Conservation (phyloP, 2,329 filamentous ascomycete genomes). For the Alternaria incomplexa region DNA sequence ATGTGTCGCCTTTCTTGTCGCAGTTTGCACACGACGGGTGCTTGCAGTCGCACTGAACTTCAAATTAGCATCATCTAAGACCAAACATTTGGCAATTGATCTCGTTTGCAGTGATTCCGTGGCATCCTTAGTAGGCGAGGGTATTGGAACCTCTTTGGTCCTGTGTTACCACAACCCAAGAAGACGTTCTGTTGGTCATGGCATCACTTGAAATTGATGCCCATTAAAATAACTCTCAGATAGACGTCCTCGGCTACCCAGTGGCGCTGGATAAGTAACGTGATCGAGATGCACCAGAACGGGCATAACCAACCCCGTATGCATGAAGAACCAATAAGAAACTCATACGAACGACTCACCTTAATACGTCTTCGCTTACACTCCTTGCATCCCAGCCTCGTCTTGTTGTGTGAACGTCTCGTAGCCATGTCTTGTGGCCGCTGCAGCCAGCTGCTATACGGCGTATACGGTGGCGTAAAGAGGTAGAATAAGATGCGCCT, state of each 20-base stretch:
- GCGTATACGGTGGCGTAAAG: background rate
- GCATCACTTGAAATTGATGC: background rate
- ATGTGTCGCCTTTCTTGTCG: constrained; percentile 38
- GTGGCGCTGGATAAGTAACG: background rate
- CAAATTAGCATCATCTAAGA: constrained; percentile 19
- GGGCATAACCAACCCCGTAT: background rate
- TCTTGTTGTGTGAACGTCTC: constrained; percentile 44
- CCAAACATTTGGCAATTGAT: background rate
- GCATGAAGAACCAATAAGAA: background rate
- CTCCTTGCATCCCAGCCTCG: constrained; percentile 42
- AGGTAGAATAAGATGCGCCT: background rate
- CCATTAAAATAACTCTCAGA: background rate
- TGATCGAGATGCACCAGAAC: background rate
- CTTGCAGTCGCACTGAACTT: constrained; percentile 39
- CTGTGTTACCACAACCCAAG: background rate
- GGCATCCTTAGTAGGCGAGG: background rate
- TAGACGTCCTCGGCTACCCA: background rate
- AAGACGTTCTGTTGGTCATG: background rate
- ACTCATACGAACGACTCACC: constrained; percentile 21
- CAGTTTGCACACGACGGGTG: constrained; percentile 44
- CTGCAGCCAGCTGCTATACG: background rate
- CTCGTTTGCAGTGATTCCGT: background rate
- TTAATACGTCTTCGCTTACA: constrained; percentile 47
- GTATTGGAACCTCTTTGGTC: background rate
- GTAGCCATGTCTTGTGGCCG: constrained; percentile 27